Percentiles rank a stretch among this genome's conserved stretches.
Evolutionary conservation across 2,329 filamentous ascomycete genomes (phyloP).

Genomic region (Verticillium nubilum): DNA sequence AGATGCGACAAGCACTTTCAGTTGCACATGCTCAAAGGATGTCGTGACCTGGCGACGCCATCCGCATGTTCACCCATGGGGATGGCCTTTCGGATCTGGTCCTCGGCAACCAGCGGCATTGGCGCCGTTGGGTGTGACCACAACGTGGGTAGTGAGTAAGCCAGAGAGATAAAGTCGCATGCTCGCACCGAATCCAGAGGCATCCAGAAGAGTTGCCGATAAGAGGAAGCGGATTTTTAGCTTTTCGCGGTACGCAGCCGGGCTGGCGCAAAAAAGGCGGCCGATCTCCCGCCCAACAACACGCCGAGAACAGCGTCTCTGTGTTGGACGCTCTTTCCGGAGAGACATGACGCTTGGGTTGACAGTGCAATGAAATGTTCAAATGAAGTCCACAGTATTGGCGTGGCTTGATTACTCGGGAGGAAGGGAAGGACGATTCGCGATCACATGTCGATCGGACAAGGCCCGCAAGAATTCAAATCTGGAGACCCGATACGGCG

Average conservation of each 20-base stretch:
- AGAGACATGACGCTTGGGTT: too few species aligned
- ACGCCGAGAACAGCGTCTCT: neutral
- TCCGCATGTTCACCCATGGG: neutral
- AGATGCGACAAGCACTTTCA: neutral
- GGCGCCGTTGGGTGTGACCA: neutral
- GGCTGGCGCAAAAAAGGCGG: neutral
- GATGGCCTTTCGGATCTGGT: neutral
- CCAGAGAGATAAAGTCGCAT: neutral
- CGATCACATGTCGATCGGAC: neutral
- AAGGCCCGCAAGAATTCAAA: neutral
- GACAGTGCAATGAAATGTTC: too few species aligned
- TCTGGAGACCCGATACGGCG: neutral
- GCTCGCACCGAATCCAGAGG: neutral
- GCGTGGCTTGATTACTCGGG: neutral
- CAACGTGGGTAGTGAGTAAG: neutral
- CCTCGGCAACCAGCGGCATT: neutral
- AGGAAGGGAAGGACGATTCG: neutral
- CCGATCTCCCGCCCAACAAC: neutral
- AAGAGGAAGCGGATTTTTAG: neutral
- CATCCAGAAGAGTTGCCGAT: neutral
- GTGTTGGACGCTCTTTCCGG: too few species aligned
- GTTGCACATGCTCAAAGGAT: neutral
- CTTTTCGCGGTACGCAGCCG: neutral
- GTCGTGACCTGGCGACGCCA: neutral
- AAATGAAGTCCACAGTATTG: too few species aligned